phyloP scores from a whole-genome alignment of 495 filamentous ascomycete genomes.

The Gamarada debralockiae region DNA sequence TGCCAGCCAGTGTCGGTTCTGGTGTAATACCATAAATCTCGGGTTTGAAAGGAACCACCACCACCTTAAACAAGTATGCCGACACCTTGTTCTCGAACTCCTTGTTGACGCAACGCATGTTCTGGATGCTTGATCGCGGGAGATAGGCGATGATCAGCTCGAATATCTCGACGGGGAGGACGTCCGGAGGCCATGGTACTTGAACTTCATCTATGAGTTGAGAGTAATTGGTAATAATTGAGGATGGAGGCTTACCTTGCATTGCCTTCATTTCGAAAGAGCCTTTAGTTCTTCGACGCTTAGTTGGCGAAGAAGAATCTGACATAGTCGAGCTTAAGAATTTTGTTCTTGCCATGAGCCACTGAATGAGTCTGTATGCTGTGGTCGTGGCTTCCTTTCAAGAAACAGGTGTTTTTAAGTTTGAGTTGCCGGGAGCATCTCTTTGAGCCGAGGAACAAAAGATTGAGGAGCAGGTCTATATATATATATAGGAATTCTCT shows the following conservation, averaged over 20 bases:
- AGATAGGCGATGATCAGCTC: slow-evolving; percentile 39
- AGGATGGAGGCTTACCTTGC: background rate
- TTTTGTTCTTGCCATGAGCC: too few species aligned
- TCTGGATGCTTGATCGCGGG: slow-evolving; percentile 41
- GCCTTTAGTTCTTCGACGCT: slow-evolving; percentile 18
- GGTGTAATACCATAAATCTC: slow-evolving; percentile 43
- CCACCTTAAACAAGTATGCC: slow-evolving; percentile 38
- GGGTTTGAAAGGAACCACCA: slow-evolving; percentile 51
- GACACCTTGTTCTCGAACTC: slow-evolving; percentile 51
- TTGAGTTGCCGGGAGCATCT: too few species aligned
- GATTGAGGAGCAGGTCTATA: too few species aligned
- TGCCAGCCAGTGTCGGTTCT: background rate
- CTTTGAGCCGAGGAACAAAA: too few species aligned
- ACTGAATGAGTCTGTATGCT: too few species aligned
- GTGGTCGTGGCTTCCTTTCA: too few species aligned
- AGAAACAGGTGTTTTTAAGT: too few species aligned
- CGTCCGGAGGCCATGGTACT: slow-evolving; percentile 33
- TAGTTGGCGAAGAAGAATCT: slow-evolving; percentile 11
- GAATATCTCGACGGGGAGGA: slow-evolving; percentile 49
- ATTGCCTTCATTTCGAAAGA: slow-evolving; percentile 3
- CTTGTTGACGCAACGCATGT: slow-evolving; percentile 47
- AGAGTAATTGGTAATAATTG: background rate
- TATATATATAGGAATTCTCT: too few species aligned
- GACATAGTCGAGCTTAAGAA: slow-evolving; percentile 1
- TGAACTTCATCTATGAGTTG: background rate